These are phyloP conservation scores for Aspergillus udagawae DNA, from an alignment of 2,329 filamentous ascomycete genomes.

Conservation along the genomic window DNA sequence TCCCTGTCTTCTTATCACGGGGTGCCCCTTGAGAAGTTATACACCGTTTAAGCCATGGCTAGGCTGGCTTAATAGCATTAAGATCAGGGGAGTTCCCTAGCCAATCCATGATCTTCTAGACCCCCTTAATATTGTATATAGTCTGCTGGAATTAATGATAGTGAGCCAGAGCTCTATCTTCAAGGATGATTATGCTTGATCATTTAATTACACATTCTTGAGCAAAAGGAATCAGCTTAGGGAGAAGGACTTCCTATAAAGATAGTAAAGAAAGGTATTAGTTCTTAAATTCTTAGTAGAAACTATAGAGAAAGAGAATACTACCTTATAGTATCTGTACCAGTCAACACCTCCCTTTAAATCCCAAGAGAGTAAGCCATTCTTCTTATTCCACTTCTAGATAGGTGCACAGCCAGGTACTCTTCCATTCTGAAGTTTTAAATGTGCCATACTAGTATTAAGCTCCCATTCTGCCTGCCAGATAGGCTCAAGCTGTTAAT, in stretches of 20 bases:
- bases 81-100: too few species aligned
- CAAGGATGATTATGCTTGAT: background rate
- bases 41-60: background rate
- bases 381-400: background rate
- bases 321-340: background rate
- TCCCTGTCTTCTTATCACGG: background rate
- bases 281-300: background rate
- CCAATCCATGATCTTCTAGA: too few species aligned
- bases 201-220: background rate
- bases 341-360: background rate
- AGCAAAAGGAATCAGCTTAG: background rate
- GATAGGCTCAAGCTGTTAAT: background rate
- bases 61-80: too few species aligned
- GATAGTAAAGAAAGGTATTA: background rate
- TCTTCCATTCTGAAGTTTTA: background rate
- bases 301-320: background rate
- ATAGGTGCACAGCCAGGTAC: background rate
- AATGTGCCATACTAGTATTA: background rate
- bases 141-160: background rate
- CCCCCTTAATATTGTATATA: too few species aligned
- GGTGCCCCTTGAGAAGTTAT: background rate
- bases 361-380: background rate
- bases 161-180: background rate
- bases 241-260: background rate
- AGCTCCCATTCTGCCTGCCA: background rate